Evolutionary conservation across 2,329 filamentous ascomycete genomes (phyloP), one percentile per base, ranked within the genome.

Genomic region (Microsporum canis): DNA sequence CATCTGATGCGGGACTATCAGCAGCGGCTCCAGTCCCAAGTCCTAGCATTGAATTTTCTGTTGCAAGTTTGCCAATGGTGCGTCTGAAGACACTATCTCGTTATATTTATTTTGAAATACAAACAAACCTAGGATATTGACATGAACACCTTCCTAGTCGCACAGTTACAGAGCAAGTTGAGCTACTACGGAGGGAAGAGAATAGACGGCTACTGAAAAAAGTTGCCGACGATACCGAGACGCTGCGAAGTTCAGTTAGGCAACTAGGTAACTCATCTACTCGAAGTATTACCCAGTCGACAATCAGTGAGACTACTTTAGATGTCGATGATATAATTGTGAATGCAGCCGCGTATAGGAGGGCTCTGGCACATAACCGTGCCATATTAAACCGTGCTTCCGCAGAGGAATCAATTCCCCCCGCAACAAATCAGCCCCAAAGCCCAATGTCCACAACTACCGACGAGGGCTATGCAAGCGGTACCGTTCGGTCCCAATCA

Each of bases 51-150:
- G 17, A 72, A 75, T 49, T 60, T 76, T 27, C 64, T 76, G 57
- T 64, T 76, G 27, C 72, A 75, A 61, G 72, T 71, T 36, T 72
- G 70, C 53, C 71, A 75, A 66, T 75, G 73, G 73, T 75, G 59
- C 27, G 64, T 65, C 14, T 36, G 12, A 34, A 55, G 14, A 17
- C 14, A 34, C n/a, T 53, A 12, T 34, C 4, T 14, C 17, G 3
- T 41, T 4, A 23, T 38, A 41, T 34, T 38, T n/a, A 43, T 4
- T 41, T 14, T 12, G 8, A 5, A 43, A 2, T 23, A 23, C 17
- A 23, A 23, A 12, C 10, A n/a, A 14, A 29, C 1, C 55, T 27
- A 58, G 61, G 57, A 47, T 8, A 38, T 14, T 55, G 33, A 55
- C 51, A 55, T 14, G 7, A 5, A 55, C 14, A 17, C 33, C n/a